Base-by-base conservation (phyloP, 1,139 yeast genomes). In the Yamadazyma epiphylla region DNA sequence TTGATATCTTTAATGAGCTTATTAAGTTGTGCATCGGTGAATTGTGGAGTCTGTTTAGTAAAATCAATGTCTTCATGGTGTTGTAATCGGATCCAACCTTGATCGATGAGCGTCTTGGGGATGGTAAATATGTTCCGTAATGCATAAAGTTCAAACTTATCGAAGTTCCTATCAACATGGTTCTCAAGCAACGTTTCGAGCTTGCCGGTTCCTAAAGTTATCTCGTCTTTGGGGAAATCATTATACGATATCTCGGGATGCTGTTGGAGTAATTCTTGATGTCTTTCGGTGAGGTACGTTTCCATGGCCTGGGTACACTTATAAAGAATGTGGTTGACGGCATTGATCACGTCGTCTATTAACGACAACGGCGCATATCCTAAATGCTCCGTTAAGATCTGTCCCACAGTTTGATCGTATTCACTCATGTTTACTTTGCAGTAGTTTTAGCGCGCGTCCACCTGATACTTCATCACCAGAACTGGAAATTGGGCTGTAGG, bases 311-410 rank as follows among this genome's bases (percentile, higher is more conserved):
- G 75, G 0, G 91, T 81, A 46, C 95, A 85, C 45, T 82, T 80
- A 58, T 85, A 85, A 74, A 88, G 73, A 22, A 87, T 76, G 35
- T 80, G 88, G 48, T 89, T 88, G 15, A 86, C 94, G 1, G 89
- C 86, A 55, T 88, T 88, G 47, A 89, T 86, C 13, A 89, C 81
- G 49, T 88, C 96, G 49, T 89, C 96, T 5, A 89, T 74, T 15
- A 88, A 62, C 1, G 91, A 77, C n/a, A 88, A 70, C 0, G 96
- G 95, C 6, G 94, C 86, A 49, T 76, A 86, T 19, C 87, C 95
- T 27, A 89, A 61, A 51, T 87, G 96, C 53, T 88, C 96, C 0
- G 95, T 85, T 33, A 89, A 63, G 5, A 45, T 32, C 20, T 17
- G 9, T 17, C 20, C 20, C 7, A 10, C 10, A 20, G 3, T 19